Evolutionary conservation across 352 stramenopile species (phyloP), one percentile per base, ranked within the genome.

Genomic region (Phytophthora megakarya): DNA sequence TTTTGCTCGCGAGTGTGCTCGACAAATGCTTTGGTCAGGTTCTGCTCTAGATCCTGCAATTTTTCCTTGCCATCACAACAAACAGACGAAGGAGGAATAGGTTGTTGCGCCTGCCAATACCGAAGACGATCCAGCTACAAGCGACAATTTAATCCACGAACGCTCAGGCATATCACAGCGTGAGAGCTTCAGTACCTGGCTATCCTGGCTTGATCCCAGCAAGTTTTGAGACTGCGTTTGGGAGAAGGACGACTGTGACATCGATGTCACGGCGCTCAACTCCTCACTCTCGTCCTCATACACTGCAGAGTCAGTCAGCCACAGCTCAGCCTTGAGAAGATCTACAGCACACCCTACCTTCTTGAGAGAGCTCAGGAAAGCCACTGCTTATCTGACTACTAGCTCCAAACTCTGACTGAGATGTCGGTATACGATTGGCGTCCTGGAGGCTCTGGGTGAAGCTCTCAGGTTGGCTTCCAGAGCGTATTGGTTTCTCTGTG

Each of bases 181-280:
- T 12, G 2, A 35, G 8, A 7, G 3, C 30, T 13, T 53, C 18
- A 18, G 73, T 35, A 80, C 68, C 58, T 75, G 43, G 15, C 65
- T 46, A 39, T 79, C 65, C 33, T 79, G 68, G 32, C 60, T 74
- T 44, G 51, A 65, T 7, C 50, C 61, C 11, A 75, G 44, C 62
- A 74, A 65, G 23, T 72, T 69, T 23, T 74, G 70, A 16, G 73
- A 72, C 43, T 78, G 74, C 8, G 62, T 67, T 33, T 72, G 68
- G n/a, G 64, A 76, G 33, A 72, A 68, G 8, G 70, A 75, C 13
- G 71, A 77, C 61, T 85, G 76, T 18, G 78, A 84, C 32, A 79
- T 70, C 10, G 76, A 82, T 23, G 66, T 73, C 35, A 70, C 70
- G 18, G 61, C 64, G 44, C 67, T 74, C 47, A 60, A 62, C 33